Evolutionary conservation across 495 filamentous ascomycete species (phyloP), one percentile per base, ranked within the genome.

Genomic region (Hyaloscypha finlandica): DNA sequence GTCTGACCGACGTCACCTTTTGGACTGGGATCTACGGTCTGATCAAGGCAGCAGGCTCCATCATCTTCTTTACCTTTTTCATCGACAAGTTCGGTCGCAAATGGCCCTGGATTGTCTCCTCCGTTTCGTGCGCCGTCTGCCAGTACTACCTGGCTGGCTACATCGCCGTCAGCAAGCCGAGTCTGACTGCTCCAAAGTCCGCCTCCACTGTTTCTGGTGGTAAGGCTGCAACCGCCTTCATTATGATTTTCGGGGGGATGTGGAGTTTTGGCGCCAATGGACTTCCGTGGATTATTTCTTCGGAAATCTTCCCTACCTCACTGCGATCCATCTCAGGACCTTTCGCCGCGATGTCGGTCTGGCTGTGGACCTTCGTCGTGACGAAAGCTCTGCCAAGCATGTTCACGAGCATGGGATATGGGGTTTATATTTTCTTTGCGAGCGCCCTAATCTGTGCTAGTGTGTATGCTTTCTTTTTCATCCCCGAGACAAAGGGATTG

Each of bases 291-390:
- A 48, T 61, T 48, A 42, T 42, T 42, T 61, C 33, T 20, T 61
- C 59, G 59, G 59, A 61, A 48, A 61, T 61, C 59, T 61, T 61
- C 37, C 59, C 59, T 9, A 42, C 14, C 30, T 39, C 32, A 20
- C 32, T 61, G 1, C 59, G 59, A 42, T 48, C 39, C 59, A 39
- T 61, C 39, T 61, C 33, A 6, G 59, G 32, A 25, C 33, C 33
- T 20, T 42, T 61, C 37, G 39, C 59, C 20, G 39, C 59, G 6
- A 78, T 80, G 14, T 77, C 79, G 0, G 80, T 84, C 51, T 85
- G 83, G 83, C 70, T 83, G 1, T 83, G 80, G 64, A 84, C 81
- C 60, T 84, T 84, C 68, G 71, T 84, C 2, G 82, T 85, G 72
- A 80, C 81, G 6, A 74, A 79, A 4, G 79, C 78, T 1, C 83